Evolutionary conservation across 345 rosid genomes (phyloP), one percentile per base, ranked within the genome.

Genomic region (Odontarrhena argentea): DNA sequence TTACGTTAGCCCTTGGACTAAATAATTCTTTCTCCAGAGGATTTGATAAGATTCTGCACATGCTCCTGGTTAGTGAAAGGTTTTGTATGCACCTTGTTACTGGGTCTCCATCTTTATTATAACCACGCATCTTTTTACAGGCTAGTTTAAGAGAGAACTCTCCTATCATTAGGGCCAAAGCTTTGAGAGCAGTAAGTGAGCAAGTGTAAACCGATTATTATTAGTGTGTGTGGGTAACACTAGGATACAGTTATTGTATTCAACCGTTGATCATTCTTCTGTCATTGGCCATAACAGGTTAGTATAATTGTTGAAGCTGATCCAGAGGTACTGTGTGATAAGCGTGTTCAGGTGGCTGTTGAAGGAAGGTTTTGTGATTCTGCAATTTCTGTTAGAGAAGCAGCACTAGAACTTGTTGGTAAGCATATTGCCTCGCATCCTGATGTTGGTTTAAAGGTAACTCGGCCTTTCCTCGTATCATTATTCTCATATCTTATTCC

Each of bases 311-410:
- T 94, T 57, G 99, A 94, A 83, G 86, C 85, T 73, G 99, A 94
- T 77, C 97, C 99, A 32, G 99, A 88, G 84, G 99, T 94, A 47
- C 76, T 91, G 71, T 77, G 96, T 54, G 97, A 94, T 76, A 86
- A 84, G 62, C 96, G 88, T 64, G 96, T 94, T 58, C 99, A 94
- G 74, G 65, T 84, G 75, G 99, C 99, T 76, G 97, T 94, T 76
- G 96, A 94, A 75, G 99, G 97, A 80, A 87, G 99, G 82, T 91
- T 94, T 78, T 94, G 99, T 65, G 99, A 94, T 79, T 94, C 99
- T 22, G 96, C 99, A 56, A 94, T 91, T 75, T 94, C 99, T 69
- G 99, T 84, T 25, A 94, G 99, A 75, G 97, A 94, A 79, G 97
- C 99, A 44, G 99, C 99, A 47, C 76, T 94, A 73, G 99, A 94